Evolutionary conservation across 2,329 filamentous ascomycete genomes (phyloP).

Genomic region (Diaporthe sp.): DNA sequence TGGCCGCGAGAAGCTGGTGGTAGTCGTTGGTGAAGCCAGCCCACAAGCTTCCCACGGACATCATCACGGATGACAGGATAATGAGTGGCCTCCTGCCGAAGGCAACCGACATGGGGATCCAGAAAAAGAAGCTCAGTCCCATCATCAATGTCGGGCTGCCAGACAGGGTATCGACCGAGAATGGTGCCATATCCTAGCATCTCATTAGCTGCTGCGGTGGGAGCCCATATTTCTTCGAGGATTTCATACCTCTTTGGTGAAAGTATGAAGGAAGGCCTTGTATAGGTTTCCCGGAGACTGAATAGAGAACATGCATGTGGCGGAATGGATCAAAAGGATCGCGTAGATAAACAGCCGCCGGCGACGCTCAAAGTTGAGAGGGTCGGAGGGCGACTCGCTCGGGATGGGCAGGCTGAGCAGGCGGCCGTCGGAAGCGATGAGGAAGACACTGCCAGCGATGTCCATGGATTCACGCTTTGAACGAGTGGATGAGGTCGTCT

Average conservation of each 20-base stretch:
- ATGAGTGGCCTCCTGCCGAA: constrained; percentile 54
- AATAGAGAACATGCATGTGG: constrained; percentile 44
- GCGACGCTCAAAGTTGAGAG: constrained; percentile 47
- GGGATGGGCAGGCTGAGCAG: constrained; percentile 51
- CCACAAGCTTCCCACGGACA: constrained; percentile 46
- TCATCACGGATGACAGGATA: constrained; percentile 48
- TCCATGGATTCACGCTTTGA: constrained; percentile 41
- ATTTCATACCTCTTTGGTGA: constrained; percentile 42
- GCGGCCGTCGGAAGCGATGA: constrained; percentile 50
- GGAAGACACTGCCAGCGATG: constrained; percentile 48
- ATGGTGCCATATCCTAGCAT: constrained; percentile 45
- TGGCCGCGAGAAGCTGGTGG: constrained; percentile 46
- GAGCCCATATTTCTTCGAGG: rapidly evolving
- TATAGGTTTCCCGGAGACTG: constrained; percentile 46
- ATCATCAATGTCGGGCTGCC: constrained; percentile 50
- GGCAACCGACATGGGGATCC: constrained; percentile 53
- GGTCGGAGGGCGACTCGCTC: constrained; percentile 48
- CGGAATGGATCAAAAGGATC: constrained; percentile 42
- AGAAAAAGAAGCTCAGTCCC: constrained; percentile 53
- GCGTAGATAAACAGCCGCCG: constrained; percentile 43
- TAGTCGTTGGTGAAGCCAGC: constrained; percentile 48
- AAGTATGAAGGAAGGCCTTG: constrained; percentile 42
- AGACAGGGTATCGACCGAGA: constrained; percentile 47
- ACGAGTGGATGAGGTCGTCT: constrained; percentile 28
- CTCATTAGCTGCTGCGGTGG: neutral